A percentile compares a stretch with the other conserved stretches of the same genome.
Evolutionary conservation across 116 monocot genomes (phyloP).

Genomic region (Cymodocea nodosa): DNA sequence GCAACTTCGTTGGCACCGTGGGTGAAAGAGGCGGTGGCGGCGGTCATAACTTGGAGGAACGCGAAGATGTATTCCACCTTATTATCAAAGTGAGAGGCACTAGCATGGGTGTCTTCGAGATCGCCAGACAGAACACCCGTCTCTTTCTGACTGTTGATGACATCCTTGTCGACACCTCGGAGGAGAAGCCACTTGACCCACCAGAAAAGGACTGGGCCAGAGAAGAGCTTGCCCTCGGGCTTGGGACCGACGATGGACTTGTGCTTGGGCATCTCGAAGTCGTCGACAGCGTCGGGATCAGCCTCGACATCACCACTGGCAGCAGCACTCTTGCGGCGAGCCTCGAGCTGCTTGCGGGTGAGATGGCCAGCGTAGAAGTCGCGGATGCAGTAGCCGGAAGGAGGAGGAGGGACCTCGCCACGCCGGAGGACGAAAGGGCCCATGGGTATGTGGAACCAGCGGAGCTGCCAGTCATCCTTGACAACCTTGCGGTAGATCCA

Average conservation of each 20-base stretch:
- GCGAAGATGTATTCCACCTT: conserved; percentile 3
- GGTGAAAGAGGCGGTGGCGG: conserved; percentile 6
- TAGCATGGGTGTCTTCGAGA: neutral
- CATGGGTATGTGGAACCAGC: neutral
- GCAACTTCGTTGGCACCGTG: neutral
- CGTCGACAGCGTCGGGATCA: neutral
- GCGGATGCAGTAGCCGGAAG: neutral
- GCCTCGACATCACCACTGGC: neutral
- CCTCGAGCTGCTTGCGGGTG: neutral
- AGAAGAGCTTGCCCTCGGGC: too few species aligned
- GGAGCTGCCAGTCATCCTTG: too few species aligned
- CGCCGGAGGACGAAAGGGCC: neutral
- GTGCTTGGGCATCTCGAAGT: neutral
- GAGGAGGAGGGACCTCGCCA: conserved; percentile 1
- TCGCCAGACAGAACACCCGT: too few species aligned
- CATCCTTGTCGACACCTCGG: neutral
- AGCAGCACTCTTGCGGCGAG: neutral
- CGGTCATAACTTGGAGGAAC: too few species aligned
- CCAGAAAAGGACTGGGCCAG: too few species aligned
- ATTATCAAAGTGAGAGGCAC: neutral
- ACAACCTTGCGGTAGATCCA: conserved; percentile 1
- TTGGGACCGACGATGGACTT: too few species aligned
- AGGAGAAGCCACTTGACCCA: too few species aligned
- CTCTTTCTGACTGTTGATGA: neutral
- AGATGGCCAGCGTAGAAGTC: conserved; percentile 1